Conservation (phyloP, 148 eudicot genomes). For the Persicaria maculosa region DNA sequence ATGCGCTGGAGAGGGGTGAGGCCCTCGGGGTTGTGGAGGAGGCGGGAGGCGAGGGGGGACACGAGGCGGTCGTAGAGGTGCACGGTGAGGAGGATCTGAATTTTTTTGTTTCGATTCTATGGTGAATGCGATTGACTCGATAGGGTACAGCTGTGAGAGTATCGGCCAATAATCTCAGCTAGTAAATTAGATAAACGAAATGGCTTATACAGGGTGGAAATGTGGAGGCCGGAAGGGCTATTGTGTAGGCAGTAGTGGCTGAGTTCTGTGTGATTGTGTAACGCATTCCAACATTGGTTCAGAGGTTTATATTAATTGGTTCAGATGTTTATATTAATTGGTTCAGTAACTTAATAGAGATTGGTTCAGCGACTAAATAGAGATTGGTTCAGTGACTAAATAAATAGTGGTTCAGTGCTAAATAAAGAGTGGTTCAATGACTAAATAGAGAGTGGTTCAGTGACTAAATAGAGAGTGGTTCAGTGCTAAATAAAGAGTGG, state of each 20-base stretch:
- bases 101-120: neutral
- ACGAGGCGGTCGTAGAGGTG: conserved; percentile 60
- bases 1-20: conserved; percentile 72
- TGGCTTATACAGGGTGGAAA: neutral
- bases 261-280: neutral
- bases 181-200: neutral
- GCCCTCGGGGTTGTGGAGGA: conserved; percentile 53
- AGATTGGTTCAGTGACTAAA: too few species aligned
- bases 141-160: neutral
- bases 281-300: neutral
- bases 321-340: too few species aligned
- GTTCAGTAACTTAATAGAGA: too few species aligned
- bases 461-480: too few species aligned
- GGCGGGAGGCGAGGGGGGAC: conserved; percentile 33
- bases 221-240: neutral
- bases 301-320: too few species aligned
- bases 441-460: too few species aligned
- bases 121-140: neutral
- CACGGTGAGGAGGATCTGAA: conserved; percentile 71
- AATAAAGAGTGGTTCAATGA: too few species aligned
- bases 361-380: too few species aligned
- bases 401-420: too few species aligned
- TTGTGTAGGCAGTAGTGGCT: neutral
- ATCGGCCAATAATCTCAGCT: neutral
- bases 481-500: too few species aligned